Evolutionary conservation across 306 rosid genomes (phyloP).

Genomic region (Cicer chorassanicum): DNA sequence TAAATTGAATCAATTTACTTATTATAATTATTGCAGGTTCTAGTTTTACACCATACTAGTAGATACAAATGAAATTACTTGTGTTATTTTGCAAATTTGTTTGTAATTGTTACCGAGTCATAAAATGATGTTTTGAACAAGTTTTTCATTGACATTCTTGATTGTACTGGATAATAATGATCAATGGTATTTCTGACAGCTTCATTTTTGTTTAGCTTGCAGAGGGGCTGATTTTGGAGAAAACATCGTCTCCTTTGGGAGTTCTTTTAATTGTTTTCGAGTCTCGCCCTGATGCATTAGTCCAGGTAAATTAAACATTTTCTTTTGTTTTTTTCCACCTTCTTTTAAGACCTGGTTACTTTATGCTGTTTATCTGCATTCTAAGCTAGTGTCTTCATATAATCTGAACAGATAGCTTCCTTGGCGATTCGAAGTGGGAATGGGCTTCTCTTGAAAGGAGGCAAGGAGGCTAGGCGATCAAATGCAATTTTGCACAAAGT

Average conservation of each 20-base stretch:
- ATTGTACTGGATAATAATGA: slow-evolving; percentile 28
- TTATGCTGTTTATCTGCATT: slow-evolving; percentile 34
- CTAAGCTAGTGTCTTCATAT: slow-evolving; percentile 40
- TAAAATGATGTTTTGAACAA: slow-evolving; percentile 26
- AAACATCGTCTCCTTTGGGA: slow-evolving; percentile 93
- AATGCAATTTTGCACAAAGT: slow-evolving; percentile 93
- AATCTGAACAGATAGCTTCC: slow-evolving; percentile 81
- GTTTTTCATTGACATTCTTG: slow-evolving; percentile 28
- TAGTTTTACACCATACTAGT: slow-evolving; percentile 25
- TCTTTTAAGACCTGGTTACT: slow-evolving; percentile 12
- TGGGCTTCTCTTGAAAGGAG: slow-evolving; percentile 97
- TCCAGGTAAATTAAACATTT: slow-evolving; percentile 67
- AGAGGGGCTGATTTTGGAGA: slow-evolving; percentile 90
- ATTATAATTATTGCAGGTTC: slow-evolving; percentile 26
- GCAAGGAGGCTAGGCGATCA: slow-evolving; percentile 97
- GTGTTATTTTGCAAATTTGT: slow-evolving; percentile 34
- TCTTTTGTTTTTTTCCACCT: background rate
- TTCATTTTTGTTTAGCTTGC: slow-evolving; percentile 68
- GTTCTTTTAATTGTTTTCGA: slow-evolving; percentile 93
- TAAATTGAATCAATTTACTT: background rate
- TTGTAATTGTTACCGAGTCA: slow-evolving; percentile 30
- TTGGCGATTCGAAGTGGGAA: slow-evolving; percentile 96
- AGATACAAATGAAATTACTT: slow-evolving; percentile 15
- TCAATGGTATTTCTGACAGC: slow-evolving; percentile 44
- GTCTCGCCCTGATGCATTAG: slow-evolving; percentile 97